Evolutionary conservation across 176 grass and related monocot species (phyloP).

Genomic region (Eragrostis nindensis): DNA sequence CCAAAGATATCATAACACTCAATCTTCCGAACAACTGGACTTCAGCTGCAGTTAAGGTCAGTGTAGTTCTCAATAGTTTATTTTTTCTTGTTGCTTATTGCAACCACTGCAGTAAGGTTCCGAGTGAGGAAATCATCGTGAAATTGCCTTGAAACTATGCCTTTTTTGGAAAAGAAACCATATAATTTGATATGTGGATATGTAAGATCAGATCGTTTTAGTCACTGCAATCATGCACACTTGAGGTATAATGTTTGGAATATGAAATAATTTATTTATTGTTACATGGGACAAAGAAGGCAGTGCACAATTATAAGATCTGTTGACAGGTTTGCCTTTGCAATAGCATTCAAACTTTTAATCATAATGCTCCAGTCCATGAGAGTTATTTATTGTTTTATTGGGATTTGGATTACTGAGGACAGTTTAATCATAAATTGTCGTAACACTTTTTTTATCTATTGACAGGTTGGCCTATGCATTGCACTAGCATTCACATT

Average conservation of each 20-base stretch:
- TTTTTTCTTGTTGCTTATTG: conserved; percentile 13
- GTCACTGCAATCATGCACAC: background rate
- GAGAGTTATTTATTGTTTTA: background rate
- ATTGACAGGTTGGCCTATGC: conserved; percentile 81
- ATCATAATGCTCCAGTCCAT: background rate
- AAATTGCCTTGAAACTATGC: background rate
- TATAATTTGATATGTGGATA: background rate
- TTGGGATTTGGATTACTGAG: background rate
- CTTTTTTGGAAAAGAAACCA: background rate
- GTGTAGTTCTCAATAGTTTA: conserved; percentile 36
- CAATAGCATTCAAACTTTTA: background rate
- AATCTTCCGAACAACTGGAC: conserved; percentile 88
- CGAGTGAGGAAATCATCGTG: background rate
- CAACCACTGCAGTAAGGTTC: background rate
- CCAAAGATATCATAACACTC: conserved; percentile 91
- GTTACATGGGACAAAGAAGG: background rate
- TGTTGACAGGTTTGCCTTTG: background rate
- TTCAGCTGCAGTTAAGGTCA: conserved; percentile 76
- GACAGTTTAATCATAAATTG: background rate
- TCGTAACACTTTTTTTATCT: background rate
- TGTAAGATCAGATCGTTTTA: background rate
- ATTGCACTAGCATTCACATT: conserved; percentile 87
- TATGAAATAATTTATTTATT: background rate
- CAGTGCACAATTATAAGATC: background rate
- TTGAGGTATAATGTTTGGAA: background rate